A percentile compares a stretch with the other conserved stretches of the same genome.
Evolutionary conservation across 1,284 basidiomycete genomes (phyloP).

Genomic region (Puccinia horiana): DNA sequence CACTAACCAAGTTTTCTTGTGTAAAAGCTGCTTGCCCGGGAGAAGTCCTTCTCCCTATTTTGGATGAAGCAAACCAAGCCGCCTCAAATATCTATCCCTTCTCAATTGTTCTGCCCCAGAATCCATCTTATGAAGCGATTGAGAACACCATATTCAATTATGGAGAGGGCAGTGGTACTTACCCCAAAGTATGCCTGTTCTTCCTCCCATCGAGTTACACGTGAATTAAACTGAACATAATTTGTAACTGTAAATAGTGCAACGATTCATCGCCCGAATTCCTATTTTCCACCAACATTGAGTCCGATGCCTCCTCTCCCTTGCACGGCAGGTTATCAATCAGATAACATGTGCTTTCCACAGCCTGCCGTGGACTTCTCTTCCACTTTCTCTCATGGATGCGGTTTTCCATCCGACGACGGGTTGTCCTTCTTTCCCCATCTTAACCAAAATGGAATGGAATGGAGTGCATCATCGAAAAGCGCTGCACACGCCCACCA

Average conservation of each 20-base stretch:
- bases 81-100: not conserved
- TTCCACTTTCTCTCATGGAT: not conserved
- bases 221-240: not conserved
- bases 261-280: not conserved
- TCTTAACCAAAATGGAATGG: not conserved
- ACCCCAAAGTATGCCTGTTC: not conserved
- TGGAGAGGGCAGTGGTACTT: not conserved
- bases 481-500: not conserved
- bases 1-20: not conserved
- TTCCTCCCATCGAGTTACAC: not conserved
- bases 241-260: constrained; percentile 5
- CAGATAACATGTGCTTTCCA: constrained; percentile 3
- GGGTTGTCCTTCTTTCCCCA: constrained; percentile 7
- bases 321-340: constrained; percentile 1
- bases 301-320: constrained; percentile 25
- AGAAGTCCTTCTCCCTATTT: not conserved
- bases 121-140: not conserved
- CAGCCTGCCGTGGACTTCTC: not conserved
- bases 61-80: constrained; percentile 12
- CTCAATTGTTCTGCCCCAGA: not conserved
- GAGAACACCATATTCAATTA: not conserved
- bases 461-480: not conserved
- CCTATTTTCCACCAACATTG: not conserved
- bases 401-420: not conserved
- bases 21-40: not conserved